Base-by-base conservation (phyloP, 345 rosid species). In the Arabis hirsuta region DNA sequence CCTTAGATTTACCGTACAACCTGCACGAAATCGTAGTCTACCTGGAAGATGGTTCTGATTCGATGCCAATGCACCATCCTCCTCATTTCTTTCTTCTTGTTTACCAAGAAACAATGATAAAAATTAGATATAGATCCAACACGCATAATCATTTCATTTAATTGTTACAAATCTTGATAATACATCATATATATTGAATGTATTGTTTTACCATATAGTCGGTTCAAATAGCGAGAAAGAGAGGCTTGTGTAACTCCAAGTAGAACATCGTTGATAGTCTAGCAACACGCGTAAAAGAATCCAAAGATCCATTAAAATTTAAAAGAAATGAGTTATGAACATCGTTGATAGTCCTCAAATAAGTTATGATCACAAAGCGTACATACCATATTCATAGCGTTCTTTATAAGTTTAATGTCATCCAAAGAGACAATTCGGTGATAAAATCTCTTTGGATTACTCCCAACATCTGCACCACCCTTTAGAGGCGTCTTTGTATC, bases 201-300 rank as follows among this genome's bases (percentile, higher is more conserved):
- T 51, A 10, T 34, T 29, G 2, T 32, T 56, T 16, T 68, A 69
- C 56, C 65, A 43, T 67, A 67, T 22, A 3, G 41, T 42, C 27
- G 45, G 48, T 77, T 73, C 47, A 89, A 67, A 61, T 85, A 89
- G 20, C 67, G 69, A 29, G 93, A 86, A 61, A 91, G 79, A 39
- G 83, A 82, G 50, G 89, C 91, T 68, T 89, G 89, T 41, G 88
- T 84, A 16, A 84, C 57, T 58, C 93, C 97, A 31, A 87, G 11
- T 6, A 87, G 26, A 41, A 86, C 92, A 72, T 92, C 96, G 16
- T 87, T 89, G 65, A 89, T 55, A 10, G 97, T 91, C 97, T 91
- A 45, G 64, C 48, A 61, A 43, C 22, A 22, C 0, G 4, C 7
- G 7, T 12, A 42, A 74, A 55, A 52, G 27, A 56, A 43, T 0